Base-by-base conservation (phyloP, 805 yeast species). In the Pichia paraexigua region DNA sequence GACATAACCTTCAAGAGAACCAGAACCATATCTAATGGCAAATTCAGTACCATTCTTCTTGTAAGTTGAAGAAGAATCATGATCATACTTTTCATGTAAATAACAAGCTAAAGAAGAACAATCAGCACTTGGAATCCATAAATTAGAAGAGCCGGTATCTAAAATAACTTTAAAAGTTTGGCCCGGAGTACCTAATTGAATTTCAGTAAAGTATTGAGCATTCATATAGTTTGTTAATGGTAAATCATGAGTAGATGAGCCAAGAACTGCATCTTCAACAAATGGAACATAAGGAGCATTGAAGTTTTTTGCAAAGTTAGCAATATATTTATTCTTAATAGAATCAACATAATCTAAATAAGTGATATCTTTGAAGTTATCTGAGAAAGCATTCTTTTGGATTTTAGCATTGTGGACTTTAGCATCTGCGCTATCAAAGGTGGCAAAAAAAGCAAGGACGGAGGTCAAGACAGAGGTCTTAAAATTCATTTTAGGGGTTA, bases 151-250 rank as follows among this genome's bases (percentile, higher is more conserved):
- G 41, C 99, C 99, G 25, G 99, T 92, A 71, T 94, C 99, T 63
- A 94, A 76, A 56, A 94, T 82, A 47, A 94, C 98, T 76, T 92
- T 92, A 72, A 94, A 94, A 18, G 79, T 68, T 74, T 94, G 99
- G 47, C 87, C 88, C 11, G 99, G 99, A 41, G 96, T 86, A 60
- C 99, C 99, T 53, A 94, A 64, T 52, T 82, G 75, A 61, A 94
- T 87, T 65, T 92, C 97, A 43, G 99, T 85, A 68, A 78, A 94
- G 72, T 94, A 92, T 73, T 94, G 99, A 43, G 98, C 98, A 68
- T 94, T 94, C 72, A 88, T 71, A 71, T 92, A 94, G 75, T 94
- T 91, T 58, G 94, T 84, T 68, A 94, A 78, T 15, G 98, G 97
- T 46, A 88, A 76, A 58, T 85, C 85, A 65, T 85, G 89, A 39